These are phyloP conservation scores for Neonectria faginata DNA, from an alignment of 2,329 filamentous ascomycete species.

Conservation along the genomic window DNA sequence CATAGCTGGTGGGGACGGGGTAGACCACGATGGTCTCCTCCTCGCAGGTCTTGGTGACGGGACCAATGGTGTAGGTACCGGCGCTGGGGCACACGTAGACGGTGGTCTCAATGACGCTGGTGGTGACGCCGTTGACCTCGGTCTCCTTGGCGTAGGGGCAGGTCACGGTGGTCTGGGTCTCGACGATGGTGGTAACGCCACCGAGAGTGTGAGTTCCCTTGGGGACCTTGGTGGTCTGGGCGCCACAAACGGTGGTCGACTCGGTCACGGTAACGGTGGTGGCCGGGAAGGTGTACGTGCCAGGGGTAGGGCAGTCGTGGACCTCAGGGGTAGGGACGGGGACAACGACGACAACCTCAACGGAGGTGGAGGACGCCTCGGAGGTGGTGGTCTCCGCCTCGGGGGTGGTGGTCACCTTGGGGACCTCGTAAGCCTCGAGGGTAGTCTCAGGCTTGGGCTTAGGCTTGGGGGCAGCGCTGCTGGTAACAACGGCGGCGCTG, in stretches of 20 bases:
- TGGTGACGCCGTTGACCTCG: constrained; percentile 68
- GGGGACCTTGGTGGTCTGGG: constrained; percentile 70
- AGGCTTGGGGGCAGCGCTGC: constrained; percentile 39
- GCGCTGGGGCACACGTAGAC: constrained; percentile 78
- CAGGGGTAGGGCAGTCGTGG: constrained; percentile 71
- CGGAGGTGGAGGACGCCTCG: constrained; percentile 33
- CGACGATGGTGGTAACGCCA: constrained; percentile 78
- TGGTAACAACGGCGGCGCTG: constrained; percentile 20
- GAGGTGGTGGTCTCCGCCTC: constrained; percentile 42
- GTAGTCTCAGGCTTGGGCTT: constrained; percentile 30
- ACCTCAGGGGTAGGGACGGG: constrained; percentile 65
- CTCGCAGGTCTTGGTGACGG: constrained; percentile 71
- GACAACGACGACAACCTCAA: constrained; percentile 57
- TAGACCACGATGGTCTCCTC: constrained; percentile 69
- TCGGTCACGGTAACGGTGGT: constrained; percentile 76
- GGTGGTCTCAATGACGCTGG: constrained; percentile 75
- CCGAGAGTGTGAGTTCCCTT: constrained; percentile 76
- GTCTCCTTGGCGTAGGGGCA: constrained; percentile 77
- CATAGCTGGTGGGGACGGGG: constrained; percentile 73
- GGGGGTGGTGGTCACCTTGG: constrained; percentile 39
- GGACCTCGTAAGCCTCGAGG: constrained; percentile 9
- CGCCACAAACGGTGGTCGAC: constrained; percentile 74
- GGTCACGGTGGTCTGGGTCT: constrained; percentile 73
- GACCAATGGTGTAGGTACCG: constrained; percentile 81
- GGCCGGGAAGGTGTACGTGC: constrained; percentile 80